phyloP scores from a whole-genome alignment of 1,139 yeast genomes.

The Candida sojae region DNA sequence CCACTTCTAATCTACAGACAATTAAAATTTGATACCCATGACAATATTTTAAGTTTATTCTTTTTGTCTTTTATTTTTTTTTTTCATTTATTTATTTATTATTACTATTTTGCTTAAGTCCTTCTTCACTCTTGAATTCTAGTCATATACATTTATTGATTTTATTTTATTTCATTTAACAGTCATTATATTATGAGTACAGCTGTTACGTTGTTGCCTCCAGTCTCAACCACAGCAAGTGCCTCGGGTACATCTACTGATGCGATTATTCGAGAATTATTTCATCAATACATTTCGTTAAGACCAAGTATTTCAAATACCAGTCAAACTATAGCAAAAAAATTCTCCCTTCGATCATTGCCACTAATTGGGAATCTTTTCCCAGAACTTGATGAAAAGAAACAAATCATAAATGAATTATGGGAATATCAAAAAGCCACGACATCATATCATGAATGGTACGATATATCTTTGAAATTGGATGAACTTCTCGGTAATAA shows the following conservation, averaged over 20 bases:
- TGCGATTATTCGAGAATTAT: conserved; percentile 12
- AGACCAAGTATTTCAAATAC: conserved; percentile 3
- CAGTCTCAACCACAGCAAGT: conserved; percentile 1
- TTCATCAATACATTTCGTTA: conserved; percentile 12
- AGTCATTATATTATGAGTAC: background rate
- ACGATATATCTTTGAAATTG: conserved; percentile 56
- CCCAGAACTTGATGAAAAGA: conserved; percentile 30
- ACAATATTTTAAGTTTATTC: background rate
- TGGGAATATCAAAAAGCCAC: conserved; percentile 58
- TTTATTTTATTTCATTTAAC: too few species aligned
- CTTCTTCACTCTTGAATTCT: background rate
- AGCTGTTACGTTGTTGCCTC: conserved; percentile 2
- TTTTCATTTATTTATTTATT: background rate
- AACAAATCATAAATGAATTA: conserved; percentile 28
- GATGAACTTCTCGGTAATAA: conserved; percentile 68
- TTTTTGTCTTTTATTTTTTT: background rate
- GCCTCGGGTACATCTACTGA: conserved; percentile 6
- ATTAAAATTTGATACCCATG: too few species aligned
- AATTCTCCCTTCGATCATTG: conserved; percentile 18
- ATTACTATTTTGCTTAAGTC: background rate
- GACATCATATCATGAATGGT: conserved; percentile 72
- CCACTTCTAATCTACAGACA: background rate
- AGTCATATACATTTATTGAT: background rate
- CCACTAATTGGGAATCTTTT: conserved; percentile 31
- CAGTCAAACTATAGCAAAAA: background rate